Evolutionary conservation across 2,329 filamentous ascomycete species (phyloP), one percentile per base, ranked within the genome.

Genomic region (Calonectria hongkongensis): DNA sequence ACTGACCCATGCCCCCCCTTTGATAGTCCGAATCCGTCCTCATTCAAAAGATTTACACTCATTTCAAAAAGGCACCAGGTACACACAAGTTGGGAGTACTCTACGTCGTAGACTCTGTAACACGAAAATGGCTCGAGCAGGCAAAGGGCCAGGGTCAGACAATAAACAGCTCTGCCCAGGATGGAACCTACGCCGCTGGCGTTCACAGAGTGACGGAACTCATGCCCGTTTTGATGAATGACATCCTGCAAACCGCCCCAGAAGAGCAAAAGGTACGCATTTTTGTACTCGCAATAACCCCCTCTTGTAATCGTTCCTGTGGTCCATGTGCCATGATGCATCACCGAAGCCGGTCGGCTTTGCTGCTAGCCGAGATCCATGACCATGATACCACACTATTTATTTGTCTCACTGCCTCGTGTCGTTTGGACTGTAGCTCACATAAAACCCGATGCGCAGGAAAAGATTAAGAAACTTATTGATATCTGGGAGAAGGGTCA

Each of bases 101-200:
- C 87, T 99, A 99, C 93, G 96, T 98, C 87, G 95, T 99, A 96
- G 97, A 99, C 90, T 98, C 96, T 89, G 96, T 99, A 91, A 96
- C 96, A 85, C 95, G 97, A 87, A 96, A 97, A 88, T 99, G 97
- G 96, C 92, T 98, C 88, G 96, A 98, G 85, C 94, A 95, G 86
- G 96, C 97, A 82, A 97, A 96, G 87, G 91, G 93, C 82, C 91
- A 94, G 79, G 94, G 94, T 81, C 96, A 98, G 84, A 87, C 93
- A 82, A 91, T 95, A 85, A 94, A 94, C 86, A 92, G 91, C 85
- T 90, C 92, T 85, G 95, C 96, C 78, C 92, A 93, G 78, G 95
- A 98, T 87, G 97, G 97, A 83, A 98, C 96, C 68, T 98, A 93
- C 89, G 95, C 95, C 83, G 96, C 96, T 80, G 97, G 96, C 81